These are phyloP conservation scores for Aspergillus haitiensis DNA, from an alignment of 495 filamentous ascomycete species.

Conservation along the genomic window DNA sequence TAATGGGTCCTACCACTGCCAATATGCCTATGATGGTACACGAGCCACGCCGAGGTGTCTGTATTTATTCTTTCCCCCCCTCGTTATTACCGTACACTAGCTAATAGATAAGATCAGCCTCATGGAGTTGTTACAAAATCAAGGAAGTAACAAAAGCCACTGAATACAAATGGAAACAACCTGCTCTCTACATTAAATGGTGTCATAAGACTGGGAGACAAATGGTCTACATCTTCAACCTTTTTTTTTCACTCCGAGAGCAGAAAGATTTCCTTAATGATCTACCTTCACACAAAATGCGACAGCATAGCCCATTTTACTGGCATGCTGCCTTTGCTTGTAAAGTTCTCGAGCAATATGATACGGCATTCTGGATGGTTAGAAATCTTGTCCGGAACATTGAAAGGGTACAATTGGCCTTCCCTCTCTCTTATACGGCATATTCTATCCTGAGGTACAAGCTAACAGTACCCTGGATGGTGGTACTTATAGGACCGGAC, in stretches of 20 bases:
- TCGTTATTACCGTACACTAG: background rate
- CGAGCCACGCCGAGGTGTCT: conserved; percentile 5
- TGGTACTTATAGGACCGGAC: background rate
- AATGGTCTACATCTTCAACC: conserved; percentile 13
- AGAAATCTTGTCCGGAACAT: conserved; percentile 15
- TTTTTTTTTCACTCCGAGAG: background rate
- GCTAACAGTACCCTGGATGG: background rate
- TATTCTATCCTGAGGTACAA: background rate
- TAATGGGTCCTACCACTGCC: conserved; percentile 23
- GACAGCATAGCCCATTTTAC: conserved; percentile 13
- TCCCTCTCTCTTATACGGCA: background rate
- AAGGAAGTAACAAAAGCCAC: conserved; percentile 11
- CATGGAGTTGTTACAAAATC: conserved; percentile 23
- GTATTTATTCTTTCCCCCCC: background rate
- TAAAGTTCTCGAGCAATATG: conserved; percentile 11
- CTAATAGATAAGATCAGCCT: conserved; percentile 9
- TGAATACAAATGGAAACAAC: conserved; percentile 19
- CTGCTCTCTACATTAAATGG: conserved; percentile 17
- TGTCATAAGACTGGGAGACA: conserved; percentile 6
- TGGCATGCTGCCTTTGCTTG: conserved; percentile 19
- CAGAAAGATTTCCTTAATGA: background rate
- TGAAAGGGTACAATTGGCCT: conserved; percentile 13
- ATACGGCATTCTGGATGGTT: conserved; percentile 17
- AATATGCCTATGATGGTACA: conserved; percentile 1
- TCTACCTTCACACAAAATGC: background rate